phyloP scores from a whole-genome alignment of 2,329 filamentous ascomycete genomes.

The Mycosphaerella arachidis region DNA sequence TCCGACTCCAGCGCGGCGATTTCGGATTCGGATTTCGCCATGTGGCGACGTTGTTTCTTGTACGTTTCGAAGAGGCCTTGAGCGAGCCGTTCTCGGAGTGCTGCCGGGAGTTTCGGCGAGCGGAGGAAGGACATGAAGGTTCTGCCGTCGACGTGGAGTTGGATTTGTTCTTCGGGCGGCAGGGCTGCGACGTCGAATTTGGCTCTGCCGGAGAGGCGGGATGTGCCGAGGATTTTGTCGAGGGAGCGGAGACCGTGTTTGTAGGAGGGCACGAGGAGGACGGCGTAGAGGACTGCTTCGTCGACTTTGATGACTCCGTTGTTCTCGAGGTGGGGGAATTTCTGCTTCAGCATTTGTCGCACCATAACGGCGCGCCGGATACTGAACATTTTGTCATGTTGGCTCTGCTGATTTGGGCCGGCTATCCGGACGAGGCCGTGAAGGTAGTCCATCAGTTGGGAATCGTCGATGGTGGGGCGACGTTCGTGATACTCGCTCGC shows the following conservation, averaged over 20 bases:
- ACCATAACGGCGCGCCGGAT: slow-evolving; percentile 33
- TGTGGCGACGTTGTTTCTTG: slow-evolving; percentile 29
- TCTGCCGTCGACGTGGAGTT: slow-evolving; percentile 33
- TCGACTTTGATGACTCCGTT: slow-evolving; percentile 32
- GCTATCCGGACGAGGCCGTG: slow-evolving; percentile 31
- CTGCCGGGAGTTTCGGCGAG: slow-evolving; percentile 30
- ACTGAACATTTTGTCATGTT: slow-evolving; percentile 29
- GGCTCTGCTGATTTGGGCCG: slow-evolving; percentile 29
- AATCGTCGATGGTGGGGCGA: slow-evolving; percentile 21
- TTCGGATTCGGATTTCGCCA: slow-evolving; percentile 27
- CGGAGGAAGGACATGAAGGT: slow-evolving; percentile 34
- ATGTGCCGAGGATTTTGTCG: slow-evolving; percentile 34
- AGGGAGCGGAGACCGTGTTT: slow-evolving; percentile 33
- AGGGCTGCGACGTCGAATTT: slow-evolving; percentile 34
- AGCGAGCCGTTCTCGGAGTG: slow-evolving; percentile 32
- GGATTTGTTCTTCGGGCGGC: slow-evolving; percentile 35
- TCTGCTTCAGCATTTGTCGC: slow-evolving; percentile 30
- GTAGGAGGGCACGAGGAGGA: slow-evolving; percentile 32
- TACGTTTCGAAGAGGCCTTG: slow-evolving; percentile 33
- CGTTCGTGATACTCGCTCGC: slow-evolving; percentile 20
- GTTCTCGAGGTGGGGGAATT: slow-evolving; percentile 29
- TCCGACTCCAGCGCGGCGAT: slow-evolving; percentile 29
- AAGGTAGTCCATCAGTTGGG: slow-evolving; percentile 29
- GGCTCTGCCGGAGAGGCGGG: slow-evolving; percentile 28
- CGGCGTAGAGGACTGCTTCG: slow-evolving; percentile 32